phyloP scores from a whole-genome alignment of 805 yeast genomes.

The Blastobotrys terrestris region DNA sequence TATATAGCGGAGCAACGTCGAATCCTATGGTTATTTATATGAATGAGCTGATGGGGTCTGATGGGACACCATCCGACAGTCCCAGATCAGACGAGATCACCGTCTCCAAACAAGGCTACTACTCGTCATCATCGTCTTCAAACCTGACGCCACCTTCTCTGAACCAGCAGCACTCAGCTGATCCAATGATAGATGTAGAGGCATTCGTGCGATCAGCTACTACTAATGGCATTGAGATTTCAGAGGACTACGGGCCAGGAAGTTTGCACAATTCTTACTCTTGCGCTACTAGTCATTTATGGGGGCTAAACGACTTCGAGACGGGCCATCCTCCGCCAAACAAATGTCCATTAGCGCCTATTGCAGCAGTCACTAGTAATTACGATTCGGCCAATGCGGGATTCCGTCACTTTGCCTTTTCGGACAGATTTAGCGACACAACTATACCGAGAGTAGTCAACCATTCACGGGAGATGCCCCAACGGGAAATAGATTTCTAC shows the following conservation, averaged over 20 bases:
- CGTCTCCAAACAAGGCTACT: background rate
- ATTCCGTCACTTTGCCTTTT: background rate
- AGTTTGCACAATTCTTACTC: background rate
- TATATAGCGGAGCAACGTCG: slow-evolving; percentile 7
- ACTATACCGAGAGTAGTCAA: background rate
- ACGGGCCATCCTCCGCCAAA: background rate
- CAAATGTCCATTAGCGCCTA: background rate
- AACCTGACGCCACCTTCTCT: background rate
- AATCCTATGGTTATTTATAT: slow-evolving; percentile 1
- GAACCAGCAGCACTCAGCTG: background rate
- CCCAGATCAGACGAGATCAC: background rate
- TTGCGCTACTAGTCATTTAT: background rate
- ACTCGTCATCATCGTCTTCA: background rate
- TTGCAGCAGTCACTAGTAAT: background rate
- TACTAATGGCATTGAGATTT: background rate
- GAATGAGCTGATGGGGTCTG: background rate
- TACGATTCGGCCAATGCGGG: background rate
- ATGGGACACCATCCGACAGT: background rate
- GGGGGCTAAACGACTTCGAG: background rate
- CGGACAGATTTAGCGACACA: background rate
- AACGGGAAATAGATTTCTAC: background rate
- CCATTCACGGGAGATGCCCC: background rate
- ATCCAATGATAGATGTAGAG: background rate
- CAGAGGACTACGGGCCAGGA: background rate
- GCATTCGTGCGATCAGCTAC: background rate